Base-by-base conservation (phyloP, 345 rosid genomes). In the Camelina neglecta region DNA sequence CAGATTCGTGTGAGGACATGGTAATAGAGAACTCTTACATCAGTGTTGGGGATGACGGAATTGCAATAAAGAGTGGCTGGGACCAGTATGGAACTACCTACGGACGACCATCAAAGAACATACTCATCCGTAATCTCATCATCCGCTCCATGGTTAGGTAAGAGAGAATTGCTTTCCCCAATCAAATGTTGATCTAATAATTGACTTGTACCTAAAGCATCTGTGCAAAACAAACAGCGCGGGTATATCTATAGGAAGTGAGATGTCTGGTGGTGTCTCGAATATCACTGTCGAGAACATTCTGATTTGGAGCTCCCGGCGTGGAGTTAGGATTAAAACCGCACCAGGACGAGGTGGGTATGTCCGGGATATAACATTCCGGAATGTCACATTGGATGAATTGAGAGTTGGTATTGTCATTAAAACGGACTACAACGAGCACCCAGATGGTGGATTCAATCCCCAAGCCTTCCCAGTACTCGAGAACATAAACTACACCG, bases 261-360 rank as follows among this genome's bases (percentile, higher is more conserved):
- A 95, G 88, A 95, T 95, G 97, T 95, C 97, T 18, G 99, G 99
- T 51, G 99, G 99, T 23, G 97, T 95, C 59, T 90, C 92, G 26
- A 89, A 92, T 56, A 85, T 95, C 61, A 95, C 91, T 0, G 84
- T 95, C 38, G 93, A 95, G 75, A 95, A 92, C 77, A 41, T 95
- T 78, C 84, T 85, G 10, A 88, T 94, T 0, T 92, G 98, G 98
- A 87, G 85, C 81, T 94, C 98, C 3, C 74, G 98, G 65, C 97
- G 97, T 41, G 98, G 90, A 1, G 93, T 94, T 70, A 86, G 98
- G 77, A 94, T 94, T 74, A 94, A 94, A 84, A 94, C 98, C 11
- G 98, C 98, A 50, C 84, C 92, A 2, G 98, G 98, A 83, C 85
- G 97, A 78, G 98, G 98, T 1, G 97, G 91, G 20, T 92, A 94